phyloP scores from a whole-genome alignment of 768 basidiomycete genomes.

The Agaricus bisporus region DNA sequence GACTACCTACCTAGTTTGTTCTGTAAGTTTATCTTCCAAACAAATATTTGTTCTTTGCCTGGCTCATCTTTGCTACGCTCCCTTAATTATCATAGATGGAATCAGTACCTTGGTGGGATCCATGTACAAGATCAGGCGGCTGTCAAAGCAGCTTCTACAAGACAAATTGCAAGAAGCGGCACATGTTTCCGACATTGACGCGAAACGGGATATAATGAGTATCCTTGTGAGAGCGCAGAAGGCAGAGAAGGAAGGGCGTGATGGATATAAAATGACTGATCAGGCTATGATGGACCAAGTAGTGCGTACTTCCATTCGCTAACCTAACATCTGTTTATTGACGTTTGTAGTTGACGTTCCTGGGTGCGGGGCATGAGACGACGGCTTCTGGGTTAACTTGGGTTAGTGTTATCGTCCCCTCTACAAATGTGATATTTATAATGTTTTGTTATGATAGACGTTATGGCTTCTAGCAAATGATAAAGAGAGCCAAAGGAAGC shows the following conservation, averaged over 20 bases:
- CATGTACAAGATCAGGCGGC: slow-evolving; percentile 26
- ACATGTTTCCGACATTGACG: slow-evolving; percentile 21
- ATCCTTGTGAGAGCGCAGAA: slow-evolving; percentile 29
- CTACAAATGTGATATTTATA: background rate
- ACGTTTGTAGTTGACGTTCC: slow-evolving; percentile 34
- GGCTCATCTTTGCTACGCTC: too few species aligned
- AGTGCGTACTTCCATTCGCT: slow-evolving; percentile 11
- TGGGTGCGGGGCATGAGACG: slow-evolving; percentile 41
- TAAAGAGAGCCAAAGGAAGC: slow-evolving; percentile 38
- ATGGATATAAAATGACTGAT: slow-evolving; percentile 27
- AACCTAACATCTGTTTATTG: background rate
- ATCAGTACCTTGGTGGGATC: slow-evolving; percentile 20
- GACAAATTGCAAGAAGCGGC: slow-evolving; percentile 25
- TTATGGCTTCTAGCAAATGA: slow-evolving; percentile 51
- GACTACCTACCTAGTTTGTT: slow-evolving; percentile 9
- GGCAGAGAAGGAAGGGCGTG: slow-evolving; percentile 21
- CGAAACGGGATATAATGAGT: slow-evolving; percentile 36
- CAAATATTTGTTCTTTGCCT: too few species aligned
- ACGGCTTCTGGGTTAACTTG: slow-evolving; percentile 44
- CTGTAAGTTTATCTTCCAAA: slow-evolving; percentile 5
- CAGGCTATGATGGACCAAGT: slow-evolving; percentile 36
- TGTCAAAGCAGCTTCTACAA: slow-evolving; percentile 26
- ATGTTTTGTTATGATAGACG: slow-evolving; percentile 24
- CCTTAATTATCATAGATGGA: background rate
- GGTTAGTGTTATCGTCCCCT: slow-evolving; percentile 21